Conservation (phyloP, 116 monocot genomes). For the Zostera marina region DNA sequence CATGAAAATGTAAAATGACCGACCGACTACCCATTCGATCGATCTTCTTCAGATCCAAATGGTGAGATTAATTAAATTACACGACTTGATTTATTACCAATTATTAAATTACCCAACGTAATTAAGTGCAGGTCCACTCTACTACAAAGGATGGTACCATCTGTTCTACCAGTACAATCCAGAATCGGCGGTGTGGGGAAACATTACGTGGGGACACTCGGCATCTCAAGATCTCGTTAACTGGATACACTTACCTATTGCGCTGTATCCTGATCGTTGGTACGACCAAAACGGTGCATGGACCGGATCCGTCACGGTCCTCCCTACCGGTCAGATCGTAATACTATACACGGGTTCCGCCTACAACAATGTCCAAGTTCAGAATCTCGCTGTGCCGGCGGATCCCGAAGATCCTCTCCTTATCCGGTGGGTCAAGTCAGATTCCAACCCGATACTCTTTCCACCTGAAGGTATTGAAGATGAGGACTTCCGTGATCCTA, state of each 20-base stretch:
- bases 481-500: conserved; percentile 76
- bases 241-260: conserved; percentile 68
- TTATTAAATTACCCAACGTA: no score
- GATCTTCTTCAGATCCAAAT: neutral
- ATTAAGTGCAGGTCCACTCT: conserved; percentile 40
- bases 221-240: conserved; percentile 61
- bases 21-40: no score
- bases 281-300: conserved; percentile 74
- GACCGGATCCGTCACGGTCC: conserved; percentile 63
- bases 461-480: conserved; percentile 39
- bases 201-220: conserved; percentile 86
- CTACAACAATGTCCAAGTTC: conserved; percentile 44
- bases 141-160: conserved; percentile 91
- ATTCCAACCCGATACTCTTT: conserved; percentile 29
- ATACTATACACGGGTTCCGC: conserved; percentile 84
- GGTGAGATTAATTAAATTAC: no score
- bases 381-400: conserved; percentile 42
- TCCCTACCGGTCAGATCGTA: conserved; percentile 28
- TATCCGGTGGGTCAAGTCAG: conserved; percentile 44
- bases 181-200: conserved; percentile 60
- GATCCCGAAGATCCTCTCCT: conserved; percentile 54
- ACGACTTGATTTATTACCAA: no score
- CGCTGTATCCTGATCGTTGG: conserved; percentile 64
- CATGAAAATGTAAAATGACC: no score
- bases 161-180: conserved; percentile 97